Evolutionary conservation across 2,329 filamentous ascomycete genomes (phyloP), one percentile per base, ranked within the genome.

Genomic region (Exophiala sp.): DNA sequence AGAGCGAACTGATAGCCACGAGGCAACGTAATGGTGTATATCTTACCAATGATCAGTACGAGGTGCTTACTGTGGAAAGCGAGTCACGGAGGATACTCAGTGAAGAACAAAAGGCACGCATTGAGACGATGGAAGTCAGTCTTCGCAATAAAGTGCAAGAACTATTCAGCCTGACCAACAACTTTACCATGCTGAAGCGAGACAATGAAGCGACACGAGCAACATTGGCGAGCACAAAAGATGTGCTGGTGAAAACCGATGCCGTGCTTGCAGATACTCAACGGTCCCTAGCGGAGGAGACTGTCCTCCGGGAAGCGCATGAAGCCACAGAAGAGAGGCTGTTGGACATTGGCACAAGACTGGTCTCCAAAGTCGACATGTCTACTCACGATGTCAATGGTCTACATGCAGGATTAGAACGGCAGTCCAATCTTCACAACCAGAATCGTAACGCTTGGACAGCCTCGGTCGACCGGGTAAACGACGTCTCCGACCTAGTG

Each of bases 21-120:
- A 80, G 94, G 20, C 90, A 96, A 68, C 86, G 94, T 35, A 96
- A 97, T 67, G 94, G 94, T 49, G 92, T 99, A 2, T 97, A 97
- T 68, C 78, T 99, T 33, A 88, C 92, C 0, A 88, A 89, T 52
- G 91, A 96, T 54, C 83, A 83, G 12, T 96, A 91, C 66, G 92
- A 97, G 67, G 89, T 95, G 64, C 87, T 99, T 73, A 92, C 86
- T 0, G 88, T 89, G 4, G 86, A 96, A 69, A 96, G 88, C 71
- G 94, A 99, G 71, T 96, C 92, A 2, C 82, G 91, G 48, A 81
- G 90, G 10, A 96, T 97, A 58, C 80, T 97, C 36, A 88, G 87
- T 62, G 92, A 97, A 65, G 94, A 99, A 68, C 92, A 97, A 66
- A 82, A 85, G 6, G 91, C 92, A 62, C 92, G 90, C 69, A 91